Conservation (phyloP, 1,284 basidiomycete genomes). For the Porogramme epimiltina region DNA sequence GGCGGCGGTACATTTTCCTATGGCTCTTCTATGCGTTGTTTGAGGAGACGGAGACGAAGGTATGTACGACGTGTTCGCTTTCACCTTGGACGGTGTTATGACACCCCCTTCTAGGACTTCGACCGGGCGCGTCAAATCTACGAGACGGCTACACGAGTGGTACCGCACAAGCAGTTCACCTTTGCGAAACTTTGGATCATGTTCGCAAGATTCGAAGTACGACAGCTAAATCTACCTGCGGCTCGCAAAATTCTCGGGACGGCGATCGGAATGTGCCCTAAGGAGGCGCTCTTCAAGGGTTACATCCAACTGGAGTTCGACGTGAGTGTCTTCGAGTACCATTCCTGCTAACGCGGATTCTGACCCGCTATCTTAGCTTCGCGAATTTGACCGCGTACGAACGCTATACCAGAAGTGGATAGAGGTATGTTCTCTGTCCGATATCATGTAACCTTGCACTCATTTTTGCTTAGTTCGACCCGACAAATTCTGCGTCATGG, state of each 20-base stretch:
- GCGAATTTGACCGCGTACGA: slow-evolving; percentile 94
- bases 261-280: slow-evolving; percentile 94
- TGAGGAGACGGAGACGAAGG: slow-evolving; percentile 94
- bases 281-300: slow-evolving; percentile 90
- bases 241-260: slow-evolving; percentile 91
- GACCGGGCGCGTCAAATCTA: slow-evolving; percentile 88
- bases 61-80: slow-evolving; percentile 30
- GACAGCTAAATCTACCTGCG: slow-evolving; percentile 79
- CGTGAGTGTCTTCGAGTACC: slow-evolving; percentile 41
- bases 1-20: slow-evolving; percentile 96
- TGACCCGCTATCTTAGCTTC: slow-evolving; percentile 50
- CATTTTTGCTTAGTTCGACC: slow-evolving; percentile 66
- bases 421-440: slow-evolving; percentile 54
- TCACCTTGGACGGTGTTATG: background rate
- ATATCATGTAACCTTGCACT: background rate
- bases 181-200: slow-evolving; percentile 95
- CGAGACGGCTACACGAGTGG: slow-evolving; percentile 85
- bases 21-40: slow-evolving; percentile 98
- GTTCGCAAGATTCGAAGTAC: slow-evolving; percentile 92
- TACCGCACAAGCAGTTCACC: slow-evolving; percentile 96
- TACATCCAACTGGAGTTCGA: slow-evolving; percentile 94
- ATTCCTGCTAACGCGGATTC: background rate
- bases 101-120: slow-evolving; percentile 60
- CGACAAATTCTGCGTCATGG: slow-evolving; percentile 91
- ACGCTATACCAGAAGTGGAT: slow-evolving; percentile 94